These are phyloP conservation scores for Taxillus chinensis DNA, from an alignment of 164 flowering plant species.

Conservation along the genomic window DNA sequence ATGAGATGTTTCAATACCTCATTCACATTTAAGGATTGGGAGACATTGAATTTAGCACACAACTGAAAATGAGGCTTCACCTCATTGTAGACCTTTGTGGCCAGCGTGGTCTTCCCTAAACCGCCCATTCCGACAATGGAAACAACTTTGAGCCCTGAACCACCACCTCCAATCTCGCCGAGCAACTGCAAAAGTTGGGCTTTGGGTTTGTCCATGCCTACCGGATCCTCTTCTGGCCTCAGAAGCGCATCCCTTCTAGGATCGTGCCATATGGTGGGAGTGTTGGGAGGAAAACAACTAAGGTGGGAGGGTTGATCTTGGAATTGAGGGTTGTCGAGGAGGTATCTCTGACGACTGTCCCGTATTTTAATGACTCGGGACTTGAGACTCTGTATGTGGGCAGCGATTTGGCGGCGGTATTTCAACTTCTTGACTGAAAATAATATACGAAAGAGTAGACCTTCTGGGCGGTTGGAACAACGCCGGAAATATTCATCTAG, in stretches of 20 bases:
- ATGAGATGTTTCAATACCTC: too few relatives aligned
- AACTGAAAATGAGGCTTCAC: too few relatives aligned
- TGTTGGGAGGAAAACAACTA: background rate
- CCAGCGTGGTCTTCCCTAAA: conserved; percentile 45
- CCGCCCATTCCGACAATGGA: conserved; percentile 61
- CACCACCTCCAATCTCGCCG: conserved; percentile 15
- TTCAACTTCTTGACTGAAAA: conserved; percentile 9
- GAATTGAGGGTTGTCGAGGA: conserved; percentile 3
- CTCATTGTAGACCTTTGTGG: conserved; percentile 2
- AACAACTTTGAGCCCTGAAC: conserved; percentile 18
- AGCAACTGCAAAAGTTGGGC: conserved; percentile 21
- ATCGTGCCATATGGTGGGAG: conserved; percentile 15
- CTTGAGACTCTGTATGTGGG: conserved; percentile 19
- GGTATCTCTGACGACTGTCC: conserved; percentile 26
- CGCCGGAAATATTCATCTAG: conserved; percentile 23
- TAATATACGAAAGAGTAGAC: conserved; percentile 5
- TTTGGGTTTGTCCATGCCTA: conserved; percentile 30
- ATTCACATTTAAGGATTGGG: too few relatives aligned
- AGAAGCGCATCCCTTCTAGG: conserved; percentile 21
- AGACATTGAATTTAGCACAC: too few relatives aligned
- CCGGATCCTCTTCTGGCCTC: conserved; percentile 26
- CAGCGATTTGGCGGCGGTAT: conserved; percentile 10
- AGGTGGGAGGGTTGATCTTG: too few relatives aligned
- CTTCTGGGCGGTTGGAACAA: background rate
- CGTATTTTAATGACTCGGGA: conserved; percentile 16